phyloP scores from a whole-genome alignment of 345 rosid species.

The Trapa incisa region DNA sequence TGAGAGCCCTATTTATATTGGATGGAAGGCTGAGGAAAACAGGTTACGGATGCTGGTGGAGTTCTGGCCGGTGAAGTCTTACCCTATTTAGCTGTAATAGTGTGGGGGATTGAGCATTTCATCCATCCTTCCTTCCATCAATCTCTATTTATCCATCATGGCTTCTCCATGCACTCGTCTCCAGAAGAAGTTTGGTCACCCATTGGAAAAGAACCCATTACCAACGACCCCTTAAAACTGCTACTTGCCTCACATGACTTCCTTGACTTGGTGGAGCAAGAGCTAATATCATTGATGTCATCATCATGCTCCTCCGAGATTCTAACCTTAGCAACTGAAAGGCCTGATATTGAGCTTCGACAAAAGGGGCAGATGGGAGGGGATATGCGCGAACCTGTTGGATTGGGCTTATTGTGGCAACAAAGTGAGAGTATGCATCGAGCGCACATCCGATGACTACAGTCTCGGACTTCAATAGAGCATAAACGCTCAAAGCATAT shows the following conservation, averaged over 20 bases:
- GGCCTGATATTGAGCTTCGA: conserved; percentile 58
- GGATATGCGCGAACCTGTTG: conserved; percentile 47
- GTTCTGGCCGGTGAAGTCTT: too few relatives aligned
- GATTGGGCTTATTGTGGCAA: conserved; percentile 97
- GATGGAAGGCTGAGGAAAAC: too few relatives aligned
- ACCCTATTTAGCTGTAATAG: too few relatives aligned
- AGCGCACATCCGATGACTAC: conserved; percentile 99
- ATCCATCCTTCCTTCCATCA: background rate
- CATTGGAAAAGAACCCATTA: conserved; percentile 53
- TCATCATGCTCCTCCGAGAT: conserved; percentile 29
- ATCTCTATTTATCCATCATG: conserved; percentile 9
- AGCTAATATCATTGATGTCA: conserved; percentile 35
- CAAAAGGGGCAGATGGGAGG: conserved; percentile 97
- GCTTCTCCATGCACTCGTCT: conserved; percentile 50
- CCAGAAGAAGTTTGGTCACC: conserved; percentile 58
- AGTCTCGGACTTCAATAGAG: conserved; percentile 77
- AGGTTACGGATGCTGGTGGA: too few relatives aligned
- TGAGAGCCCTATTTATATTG: too few relatives aligned
- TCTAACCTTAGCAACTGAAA: conserved; percentile 52
- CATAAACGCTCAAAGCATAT: conserved; percentile 95
- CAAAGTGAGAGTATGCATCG: conserved; percentile 88
- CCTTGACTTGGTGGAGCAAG: conserved; percentile 47
- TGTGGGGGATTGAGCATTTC: background rate
- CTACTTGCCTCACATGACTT: conserved; percentile 80
- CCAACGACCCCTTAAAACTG: conserved; percentile 72